Evolutionary conservation across 495 filamentous ascomycete genomes (phyloP).

Genomic region (Aspergillus ellipticus): DNA sequence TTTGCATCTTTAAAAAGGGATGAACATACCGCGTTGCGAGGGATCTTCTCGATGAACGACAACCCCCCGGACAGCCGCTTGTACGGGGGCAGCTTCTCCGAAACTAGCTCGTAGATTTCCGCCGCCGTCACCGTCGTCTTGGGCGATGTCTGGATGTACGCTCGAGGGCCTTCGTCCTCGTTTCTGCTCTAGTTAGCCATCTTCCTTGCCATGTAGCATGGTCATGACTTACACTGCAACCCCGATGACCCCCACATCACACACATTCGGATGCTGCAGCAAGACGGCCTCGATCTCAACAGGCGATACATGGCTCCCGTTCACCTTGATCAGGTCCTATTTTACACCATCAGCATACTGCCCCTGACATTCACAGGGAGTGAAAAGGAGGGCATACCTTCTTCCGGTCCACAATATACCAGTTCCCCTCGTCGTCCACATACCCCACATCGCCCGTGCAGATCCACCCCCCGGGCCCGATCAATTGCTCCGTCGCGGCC

Average conservation of each 20-base stretch:
- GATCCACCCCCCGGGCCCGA: neutral
- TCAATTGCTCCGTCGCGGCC: neutral
- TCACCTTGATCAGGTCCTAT: neutral
- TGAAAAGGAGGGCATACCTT: neutral
- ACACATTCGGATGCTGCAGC: neutral
- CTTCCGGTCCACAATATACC: conserved; percentile 1
- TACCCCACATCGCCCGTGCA: neutral
- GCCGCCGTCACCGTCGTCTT: neutral
- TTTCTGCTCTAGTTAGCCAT: neutral
- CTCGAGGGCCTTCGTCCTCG: neutral
- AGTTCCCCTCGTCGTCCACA: neutral
- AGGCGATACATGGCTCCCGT: neutral
- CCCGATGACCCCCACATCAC: neutral
- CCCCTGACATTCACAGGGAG: neutral
- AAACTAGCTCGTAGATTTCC: neutral
- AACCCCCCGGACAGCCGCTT: neutral
- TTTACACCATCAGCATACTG: neutral
- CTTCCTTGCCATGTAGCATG: neutral
- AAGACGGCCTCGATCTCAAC: neutral
- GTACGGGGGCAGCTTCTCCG: neutral
- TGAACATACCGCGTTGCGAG: neutral
- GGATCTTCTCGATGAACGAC: neutral
- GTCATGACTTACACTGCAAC: neutral
- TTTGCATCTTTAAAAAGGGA: neutral
- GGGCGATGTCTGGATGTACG: neutral